Percentiles rank a stretch among this genome's conserved stretches.
Evolutionary conservation across 2,329 filamentous ascomycete genomes (phyloP).

Genomic region (Penicillium freii): DNA sequence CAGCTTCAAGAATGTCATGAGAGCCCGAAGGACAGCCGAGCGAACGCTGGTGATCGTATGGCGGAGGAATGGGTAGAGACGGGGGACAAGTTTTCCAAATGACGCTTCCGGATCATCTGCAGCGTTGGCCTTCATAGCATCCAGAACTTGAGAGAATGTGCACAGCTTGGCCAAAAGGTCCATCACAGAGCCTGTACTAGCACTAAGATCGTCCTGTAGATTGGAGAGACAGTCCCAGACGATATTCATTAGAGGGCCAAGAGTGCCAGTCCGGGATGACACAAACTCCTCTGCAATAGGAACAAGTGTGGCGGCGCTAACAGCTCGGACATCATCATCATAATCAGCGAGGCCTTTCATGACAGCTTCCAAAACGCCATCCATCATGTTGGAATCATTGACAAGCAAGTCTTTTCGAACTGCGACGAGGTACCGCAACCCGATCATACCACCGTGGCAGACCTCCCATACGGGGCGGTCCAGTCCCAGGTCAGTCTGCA

Average conservation of each 20-base stretch:
- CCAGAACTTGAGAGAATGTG: constrained; percentile 85
- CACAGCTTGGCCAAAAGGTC: constrained; percentile 94
- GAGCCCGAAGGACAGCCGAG: constrained; percentile 84
- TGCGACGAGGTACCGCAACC: constrained; percentile 89
- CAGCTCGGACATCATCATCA: constrained; percentile 94
- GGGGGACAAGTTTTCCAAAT: constrained; percentile 86
- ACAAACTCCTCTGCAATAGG: constrained; percentile 96
- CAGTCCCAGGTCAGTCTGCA: constrained; percentile 77
- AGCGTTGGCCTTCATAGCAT: constrained; percentile 90
- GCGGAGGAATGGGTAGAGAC: constrained; percentile 91
- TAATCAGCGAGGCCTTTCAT: constrained; percentile 90
- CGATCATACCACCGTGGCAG: constrained; percentile 97
- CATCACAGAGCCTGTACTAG: constrained; percentile 98
- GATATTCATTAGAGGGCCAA: constrained; percentile 83
- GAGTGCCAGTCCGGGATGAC: constrained; percentile 70
- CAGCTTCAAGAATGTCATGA: constrained; percentile 88
- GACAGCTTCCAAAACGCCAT: constrained; percentile 86
- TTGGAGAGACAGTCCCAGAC: constrained; percentile 98
- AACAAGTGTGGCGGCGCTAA: constrained; percentile 94
- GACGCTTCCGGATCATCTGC: constrained; percentile 79
- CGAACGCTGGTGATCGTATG: constrained; percentile 97
- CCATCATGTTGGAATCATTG: constrained; percentile 78
- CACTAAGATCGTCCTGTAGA: constrained; percentile 93
- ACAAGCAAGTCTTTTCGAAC: constrained; percentile 90
- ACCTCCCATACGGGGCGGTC: constrained; percentile 83